Base-by-base conservation (phyloP, 1,284 basidiomycete genomes). In the Sanghuangporus baumii region DNA sequence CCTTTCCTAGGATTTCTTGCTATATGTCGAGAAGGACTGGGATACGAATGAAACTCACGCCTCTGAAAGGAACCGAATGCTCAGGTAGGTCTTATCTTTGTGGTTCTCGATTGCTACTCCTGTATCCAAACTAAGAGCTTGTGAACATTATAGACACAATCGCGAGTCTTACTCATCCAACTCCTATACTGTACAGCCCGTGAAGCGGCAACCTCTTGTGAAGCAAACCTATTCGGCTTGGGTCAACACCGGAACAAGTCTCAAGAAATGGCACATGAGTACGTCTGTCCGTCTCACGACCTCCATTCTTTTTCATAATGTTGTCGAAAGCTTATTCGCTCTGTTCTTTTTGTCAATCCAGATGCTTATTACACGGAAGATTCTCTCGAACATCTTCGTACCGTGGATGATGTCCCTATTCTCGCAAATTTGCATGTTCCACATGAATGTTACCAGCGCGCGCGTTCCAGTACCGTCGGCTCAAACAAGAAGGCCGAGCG, bases 331-430 rank as follows among this genome's bases (percentile, higher is more conserved):
- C 20, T 55, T 43, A 43, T 55, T 23, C 12, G 2, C 7, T 18
- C 6, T 60, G 38, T 46, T 34, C 36, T 38, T 43, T 54, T 26
- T 16, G 12, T 16, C 16, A 46, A 14, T 37, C 18, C 52, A 90
- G 88, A 88, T 67, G 87, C 88, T 34, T 90, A 90, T 73, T 89
- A 85, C 67, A 88, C 86, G 1, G 78, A 84, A 62, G 81, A 86
- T 40, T 81, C 85, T 0, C 71, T 84, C 38, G 78, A 86, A 56
- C 74, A 76, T 57, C 78, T 91, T 40, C 74, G 70, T 50, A 85
- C 82, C 1, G 78, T 91, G 57, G 81, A 87, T 61, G 81, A 88
- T 61, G 73, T 83, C 50, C 81, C 81, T 2, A 71, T 77, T 52
- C 78, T 91, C 43, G 77, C 79, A 9, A 69, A 69, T 38, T 71